These are phyloP conservation scores for Ampelocalamus luodianensis DNA, from an alignment of 176 grass and related monocot genomes.

Conservation along the genomic window DNA sequence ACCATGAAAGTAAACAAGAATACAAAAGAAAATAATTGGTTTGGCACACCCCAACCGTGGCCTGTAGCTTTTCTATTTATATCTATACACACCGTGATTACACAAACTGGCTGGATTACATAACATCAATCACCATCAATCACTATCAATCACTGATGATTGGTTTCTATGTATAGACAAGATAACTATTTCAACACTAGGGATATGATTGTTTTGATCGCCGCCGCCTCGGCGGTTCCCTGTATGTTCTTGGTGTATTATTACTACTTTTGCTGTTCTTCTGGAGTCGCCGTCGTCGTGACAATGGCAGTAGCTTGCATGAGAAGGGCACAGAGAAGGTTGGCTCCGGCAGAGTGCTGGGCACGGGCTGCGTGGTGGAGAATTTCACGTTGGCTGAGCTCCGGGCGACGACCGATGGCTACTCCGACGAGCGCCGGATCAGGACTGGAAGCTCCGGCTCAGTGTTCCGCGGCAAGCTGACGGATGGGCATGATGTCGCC, in stretches of 20 bases:
- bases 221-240: constrained; percentile 4
- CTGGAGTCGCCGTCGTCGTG: constrained; percentile 19
- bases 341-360: constrained; percentile 13
- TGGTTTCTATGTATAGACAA: too few species aligned
- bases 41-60: too few species aligned
- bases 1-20: too few species aligned
- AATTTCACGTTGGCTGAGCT: constrained; percentile 55
- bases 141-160: too few species aligned
- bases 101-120: too few species aligned
- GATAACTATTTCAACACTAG: not conserved
- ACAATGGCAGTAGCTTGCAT: too few species aligned
- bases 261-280: not conserved
- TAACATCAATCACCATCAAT: too few species aligned
- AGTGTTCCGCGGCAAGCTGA: constrained; percentile 70
- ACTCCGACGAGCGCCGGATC: constrained; percentile 66
- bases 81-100: too few species aligned
- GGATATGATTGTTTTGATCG: constrained; percentile 31
- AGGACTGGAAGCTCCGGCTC: constrained; percentile 81
- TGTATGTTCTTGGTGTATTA: constrained; percentile 34
- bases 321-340: not conserved
- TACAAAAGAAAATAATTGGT: too few species aligned
- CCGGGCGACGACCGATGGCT: constrained; percentile 58
- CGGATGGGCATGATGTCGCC: constrained; percentile 63
- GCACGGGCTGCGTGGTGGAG: constrained; percentile 53
- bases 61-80: too few species aligned